Conservation (phyloP, 352 stramenopile species). For the Phytophthora crassamura region DNA sequence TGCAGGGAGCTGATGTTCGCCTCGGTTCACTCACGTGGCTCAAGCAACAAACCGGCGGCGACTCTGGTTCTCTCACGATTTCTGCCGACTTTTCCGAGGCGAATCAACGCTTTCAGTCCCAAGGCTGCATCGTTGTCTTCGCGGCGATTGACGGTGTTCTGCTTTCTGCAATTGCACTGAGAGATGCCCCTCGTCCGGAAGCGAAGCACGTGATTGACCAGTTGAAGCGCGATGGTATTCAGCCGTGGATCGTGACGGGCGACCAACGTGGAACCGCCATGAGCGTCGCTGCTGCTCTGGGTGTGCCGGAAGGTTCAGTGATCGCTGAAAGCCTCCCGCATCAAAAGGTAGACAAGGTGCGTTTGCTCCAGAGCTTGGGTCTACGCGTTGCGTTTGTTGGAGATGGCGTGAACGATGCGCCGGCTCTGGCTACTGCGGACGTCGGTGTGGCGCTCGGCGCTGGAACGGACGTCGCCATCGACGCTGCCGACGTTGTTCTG, state of each 20-base stretch:
- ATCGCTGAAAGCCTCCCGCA: constrained; percentile 71
- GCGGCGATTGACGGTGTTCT: constrained; percentile 64
- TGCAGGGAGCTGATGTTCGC: constrained; percentile 41
- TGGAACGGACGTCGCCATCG: constrained; percentile 74
- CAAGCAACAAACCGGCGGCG: constrained; percentile 47
- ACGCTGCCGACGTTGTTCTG: constrained; percentile 76
- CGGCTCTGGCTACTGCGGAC: constrained; percentile 72
- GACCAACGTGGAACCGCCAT: constrained; percentile 70
- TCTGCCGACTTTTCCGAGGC: constrained; percentile 46
- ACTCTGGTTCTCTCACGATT: constrained; percentile 36
- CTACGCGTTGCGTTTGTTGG: constrained; percentile 80
- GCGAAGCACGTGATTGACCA: constrained; percentile 60
- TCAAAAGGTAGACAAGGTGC: constrained; percentile 83
- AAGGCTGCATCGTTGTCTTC: constrained; percentile 67
- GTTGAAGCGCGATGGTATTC: constrained; percentile 58
- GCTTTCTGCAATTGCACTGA: constrained; percentile 58
- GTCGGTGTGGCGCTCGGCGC: constrained; percentile 71
- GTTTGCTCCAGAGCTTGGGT: constrained; percentile 68
- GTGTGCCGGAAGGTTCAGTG: constrained; percentile 62
- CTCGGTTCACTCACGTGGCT: constrained; percentile 81
- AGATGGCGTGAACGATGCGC: constrained; percentile 78
- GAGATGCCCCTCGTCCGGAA: constrained; percentile 59
- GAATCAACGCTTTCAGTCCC: constrained; percentile 56
- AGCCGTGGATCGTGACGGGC: constrained; percentile 82
- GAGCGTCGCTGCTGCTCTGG: constrained; percentile 54